Evolutionary conservation across 352 stramenopile species (phyloP), one percentile per base, ranked within the genome.

Genomic region (Phytophthora vignae): DNA sequence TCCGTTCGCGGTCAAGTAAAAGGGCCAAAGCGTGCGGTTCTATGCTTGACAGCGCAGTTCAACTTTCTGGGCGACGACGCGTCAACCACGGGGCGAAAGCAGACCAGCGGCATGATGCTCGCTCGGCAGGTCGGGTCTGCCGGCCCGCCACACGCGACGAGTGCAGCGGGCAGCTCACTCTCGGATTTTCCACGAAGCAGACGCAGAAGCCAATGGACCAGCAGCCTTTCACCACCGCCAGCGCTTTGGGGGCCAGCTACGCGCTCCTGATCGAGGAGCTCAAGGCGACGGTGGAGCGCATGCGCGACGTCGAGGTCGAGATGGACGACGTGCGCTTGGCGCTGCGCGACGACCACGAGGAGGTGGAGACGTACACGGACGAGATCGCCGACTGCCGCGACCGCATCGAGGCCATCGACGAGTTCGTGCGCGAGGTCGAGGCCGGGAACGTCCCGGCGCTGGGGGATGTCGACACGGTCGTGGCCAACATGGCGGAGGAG

Each of bases 301-400:
- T 83, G 49, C 69, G 64, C 1, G 62, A 74, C 36, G 50, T 83
- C 12, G 55, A 81, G 38, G 12, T 59, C 1, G 60, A 78, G 59
- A 40, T 83, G 38, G 50, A 56, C 17, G 76, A 80, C 17, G 46
- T 74, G 48, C 40, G 67, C 44, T 19, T 74, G 50, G 73, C 76
- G 12, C 44, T 83, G 0, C 63, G 67, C 29, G 76, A 83, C 19
- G 73, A 78, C 52, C 62, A 64, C 1, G 76, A 83, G 22, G 73
- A 83, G 59, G 60, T 78, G 12, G 73, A 81, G 29, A 60, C 67
- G 50, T 83, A 83, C 55, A 73, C 69, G 9, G 76, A 83, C 62
- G 76, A 81, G 25, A 76, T 84, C 25, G 74, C 77, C 52, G 77
- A 82, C 65, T 84, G 77, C 55, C 63, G 73, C 67, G 77, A 84